Evolutionary conservation across 208 protist genomes (phyloP).

Genomic region (Acanthamoeba lenticulata): DNA sequence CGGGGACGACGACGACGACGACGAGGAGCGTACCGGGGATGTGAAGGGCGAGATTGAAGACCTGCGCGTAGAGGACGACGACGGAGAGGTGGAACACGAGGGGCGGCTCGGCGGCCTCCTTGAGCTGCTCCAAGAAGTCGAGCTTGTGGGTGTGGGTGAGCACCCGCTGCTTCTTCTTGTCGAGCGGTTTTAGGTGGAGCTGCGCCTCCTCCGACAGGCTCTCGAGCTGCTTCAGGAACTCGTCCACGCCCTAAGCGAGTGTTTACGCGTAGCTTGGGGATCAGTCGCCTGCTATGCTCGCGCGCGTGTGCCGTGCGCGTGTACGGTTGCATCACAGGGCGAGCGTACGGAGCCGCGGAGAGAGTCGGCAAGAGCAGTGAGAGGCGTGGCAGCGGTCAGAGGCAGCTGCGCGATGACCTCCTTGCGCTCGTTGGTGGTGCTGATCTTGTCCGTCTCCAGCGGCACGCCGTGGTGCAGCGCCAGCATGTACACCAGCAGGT

Average conservation of each 20-base stretch:
- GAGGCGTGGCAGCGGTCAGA: neutral
- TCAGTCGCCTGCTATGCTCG: neutral
- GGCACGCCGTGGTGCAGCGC: neutral
- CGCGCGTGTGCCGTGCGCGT: no score
- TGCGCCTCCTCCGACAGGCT: neutral
- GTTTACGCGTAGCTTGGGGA: neutral
- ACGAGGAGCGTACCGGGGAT: conserved; percentile 18
- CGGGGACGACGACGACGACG: neutral
- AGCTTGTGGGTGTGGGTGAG: conserved; percentile 66
- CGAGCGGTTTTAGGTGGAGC: conserved; percentile 58
- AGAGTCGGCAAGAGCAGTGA: neutral
- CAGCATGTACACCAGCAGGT: conserved; percentile 19
- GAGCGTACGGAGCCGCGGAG: conserved; percentile 25
- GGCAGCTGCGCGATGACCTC: conserved; percentile 37
- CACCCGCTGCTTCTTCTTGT: conserved; percentile 61
- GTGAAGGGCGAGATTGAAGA: conserved; percentile 40
- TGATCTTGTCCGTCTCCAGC: neutral
- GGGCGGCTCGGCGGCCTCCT: conserved; percentile 20
- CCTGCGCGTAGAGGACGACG: conserved; percentile 55
- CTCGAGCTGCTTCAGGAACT: conserved; percentile 55
- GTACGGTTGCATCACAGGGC: no score
- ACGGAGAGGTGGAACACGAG: conserved; percentile 45
- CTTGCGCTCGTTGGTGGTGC: neutral
- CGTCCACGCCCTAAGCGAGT: neutral
- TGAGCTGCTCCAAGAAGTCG: conserved; percentile 47